Evolutionary conservation across 129 eudicot species (phyloP).

Genomic region (Gnaphalium uliginosum): DNA sequence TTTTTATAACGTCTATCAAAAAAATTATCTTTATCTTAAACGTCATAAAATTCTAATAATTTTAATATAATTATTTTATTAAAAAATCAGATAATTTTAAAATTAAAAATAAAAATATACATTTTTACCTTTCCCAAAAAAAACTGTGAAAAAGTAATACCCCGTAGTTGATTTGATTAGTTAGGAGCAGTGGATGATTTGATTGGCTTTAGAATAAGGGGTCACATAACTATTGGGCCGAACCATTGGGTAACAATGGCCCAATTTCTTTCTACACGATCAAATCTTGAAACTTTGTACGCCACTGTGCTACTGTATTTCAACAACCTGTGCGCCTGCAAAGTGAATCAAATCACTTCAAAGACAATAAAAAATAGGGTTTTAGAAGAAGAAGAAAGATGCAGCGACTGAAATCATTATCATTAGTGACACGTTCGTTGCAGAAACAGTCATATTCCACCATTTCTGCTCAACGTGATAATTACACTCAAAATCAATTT

Average conservation of each 20-base stretch:
- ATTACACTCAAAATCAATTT: constrained; percentile 22
- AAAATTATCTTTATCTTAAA: no score
- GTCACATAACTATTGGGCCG: neutral
- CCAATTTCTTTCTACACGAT: neutral
- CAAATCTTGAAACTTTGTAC: neutral
- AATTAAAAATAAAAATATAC: no score
- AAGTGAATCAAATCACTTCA: neutral
- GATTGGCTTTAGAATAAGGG: no score
- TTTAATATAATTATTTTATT: no score
- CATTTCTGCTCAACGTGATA: constrained; percentile 46
- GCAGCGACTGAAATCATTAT: constrained; percentile 52
- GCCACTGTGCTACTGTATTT: no score
- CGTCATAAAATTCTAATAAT: no score
- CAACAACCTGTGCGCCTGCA: neutral
- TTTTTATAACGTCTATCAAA: no score
- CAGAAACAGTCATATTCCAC: constrained; percentile 31
- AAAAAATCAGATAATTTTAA: no score
- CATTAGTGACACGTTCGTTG: constrained; percentile 31
- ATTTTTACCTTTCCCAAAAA: no score
- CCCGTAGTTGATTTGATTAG: no score
- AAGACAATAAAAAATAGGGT: constrained; percentile 16
- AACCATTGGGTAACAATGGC: neutral
- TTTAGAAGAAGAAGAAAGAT: constrained; percentile 27
- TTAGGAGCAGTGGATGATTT: no score
- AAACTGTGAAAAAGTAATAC: no score